Base-by-base conservation (phyloP, 1,139 yeast genomes). In the Schwanniomyces etchellsii region DNA sequence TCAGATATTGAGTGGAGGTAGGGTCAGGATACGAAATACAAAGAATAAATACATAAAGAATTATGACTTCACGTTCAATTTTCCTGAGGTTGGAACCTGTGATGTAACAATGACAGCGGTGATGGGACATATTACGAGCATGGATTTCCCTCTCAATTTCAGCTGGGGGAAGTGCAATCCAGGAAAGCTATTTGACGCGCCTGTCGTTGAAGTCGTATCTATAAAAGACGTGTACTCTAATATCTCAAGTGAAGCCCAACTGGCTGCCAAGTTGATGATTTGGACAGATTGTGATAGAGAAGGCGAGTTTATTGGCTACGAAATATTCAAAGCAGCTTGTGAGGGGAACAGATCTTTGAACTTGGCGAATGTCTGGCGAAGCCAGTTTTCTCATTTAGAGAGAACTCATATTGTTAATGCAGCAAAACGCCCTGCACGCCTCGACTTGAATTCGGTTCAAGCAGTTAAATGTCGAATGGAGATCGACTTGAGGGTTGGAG, bases 251-350 rank as follows among this genome's bases (percentile, higher is more conserved):
- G 89, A 88, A 48, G 85, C 91, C 3, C 52, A 79, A 24, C 49
- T 45, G 18, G 74, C 84, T 4, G 70, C 76, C 30, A 62, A 64
- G 29, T 59, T 93, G 38, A 84, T 85, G 82, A 86, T 93, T 6
- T 93, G 98, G 98, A 93, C 98, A 2, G 99, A 93, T 67, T 91
- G 97, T 57, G 99, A 93, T 64, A 67, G 98, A 26, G 99, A 93
- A 50, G 99, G 99, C 1, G 99, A 93, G 54, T 82, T 81, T 50
- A 93, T 93, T 37, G 99, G 98, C 0, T 77, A 74, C 64, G 97
- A 91, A 49, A 75, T 93, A 15, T 67, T 73, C 29, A 68, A 74
- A 34, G 81, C 81, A 4, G 96, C 96, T 0, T 52, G 56, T 28
- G 61, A 62, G 40, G 70, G 70, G 1, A 88, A 85, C 50, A 47